Conservation (phyloP, 176 grass and related monocot species). For the Poa pratensis region DNA sequence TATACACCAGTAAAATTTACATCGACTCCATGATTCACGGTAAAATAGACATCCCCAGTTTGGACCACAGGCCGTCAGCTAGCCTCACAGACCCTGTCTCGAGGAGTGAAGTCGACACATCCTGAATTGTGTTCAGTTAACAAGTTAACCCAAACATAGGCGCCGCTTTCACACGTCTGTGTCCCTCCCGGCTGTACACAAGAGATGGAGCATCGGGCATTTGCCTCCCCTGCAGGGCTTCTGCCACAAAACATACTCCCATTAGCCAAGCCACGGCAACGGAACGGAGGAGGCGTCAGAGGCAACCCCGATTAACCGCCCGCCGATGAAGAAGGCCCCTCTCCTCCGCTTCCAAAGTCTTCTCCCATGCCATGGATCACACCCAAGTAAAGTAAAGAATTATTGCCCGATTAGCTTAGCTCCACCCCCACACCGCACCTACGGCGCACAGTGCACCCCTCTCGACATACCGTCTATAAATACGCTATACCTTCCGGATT, state of each 20-base stretch:
- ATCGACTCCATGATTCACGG: neutral
- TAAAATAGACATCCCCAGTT: neutral
- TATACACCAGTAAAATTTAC: neutral
- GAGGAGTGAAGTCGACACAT: neutral
- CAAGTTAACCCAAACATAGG: neutral
- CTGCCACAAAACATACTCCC: neutral
- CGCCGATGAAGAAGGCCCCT: neutral
- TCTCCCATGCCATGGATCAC: slow-evolving; percentile 15
- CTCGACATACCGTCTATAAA: slow-evolving; percentile 33
- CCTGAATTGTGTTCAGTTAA: neutral
- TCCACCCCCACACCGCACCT: slow-evolving; percentile 44
- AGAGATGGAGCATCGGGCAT: slow-evolving; percentile 28
- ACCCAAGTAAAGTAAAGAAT: slow-evolving; percentile 99
- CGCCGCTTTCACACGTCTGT: too few species aligned
- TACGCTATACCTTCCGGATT: neutral
- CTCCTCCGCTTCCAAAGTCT: slow-evolving; percentile 45
- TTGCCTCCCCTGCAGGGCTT: slow-evolving; percentile 38
- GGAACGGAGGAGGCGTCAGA: slow-evolving; percentile 9
- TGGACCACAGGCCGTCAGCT: neutral
- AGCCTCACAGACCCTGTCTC: too few species aligned
- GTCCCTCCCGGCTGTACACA: too few species aligned
- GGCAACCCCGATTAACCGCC: slow-evolving; percentile 31
- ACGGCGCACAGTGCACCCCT: neutral
- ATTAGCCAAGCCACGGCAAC: slow-evolving; percentile 52
- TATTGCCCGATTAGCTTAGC: slow-evolving; percentile 51